Base-by-base conservation (phyloP, 345 rosid genomes). In the Arabidopsis suecica region DNA sequence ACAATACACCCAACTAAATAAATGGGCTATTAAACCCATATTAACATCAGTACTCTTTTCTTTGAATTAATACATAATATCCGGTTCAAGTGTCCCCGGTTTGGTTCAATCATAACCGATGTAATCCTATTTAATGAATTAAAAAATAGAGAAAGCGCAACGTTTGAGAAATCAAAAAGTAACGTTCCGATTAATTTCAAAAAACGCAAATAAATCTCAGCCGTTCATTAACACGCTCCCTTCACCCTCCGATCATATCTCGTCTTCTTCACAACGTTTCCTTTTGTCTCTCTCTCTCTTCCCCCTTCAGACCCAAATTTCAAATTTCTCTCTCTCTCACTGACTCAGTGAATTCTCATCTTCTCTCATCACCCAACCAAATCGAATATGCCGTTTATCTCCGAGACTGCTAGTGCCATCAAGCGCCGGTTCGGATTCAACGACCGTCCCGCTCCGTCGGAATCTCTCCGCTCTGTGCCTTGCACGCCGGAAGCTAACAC, bases 371-470 rank as follows among this genome's bases (percentile, higher is more conserved):
- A 13, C 49, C 18, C 16, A 12, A 36, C 25, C 34, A 22, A 67
- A 9, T 66, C 44, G 2, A 32, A 11, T 34, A 93, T 93, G 98
- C 90, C 97, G 78, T 87, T 93, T 60, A 71, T 89, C 18, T 85
- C 91, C 2, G 98, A 96, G 66, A 85, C 91, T 5, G 90, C 94
- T 23, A 91, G 93, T 58, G 97, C 94, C 22, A 83, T 88, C 60
- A 93, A 86, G 88, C 82, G 88, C 82, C 85, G 98, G 40, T 89
- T 92, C 71, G 97, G 99, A 16, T 95, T 92, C 80, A 87, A 85
- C 63, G 82, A 84, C 78, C 90, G 84, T 7, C 25, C 86, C 11
- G 42, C 85, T 20, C 61, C 84, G 23, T 82, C 86, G 38, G 97
- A 86, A 14, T 66, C 90, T 13, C 73, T 74, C 33, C 79, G 72